A percentile compares a stretch with the other conserved stretches of the same genome.
Evolutionary conservation across 495 filamentous ascomycete genomes (phyloP).

Genomic region (Parmelia sp.): DNA sequence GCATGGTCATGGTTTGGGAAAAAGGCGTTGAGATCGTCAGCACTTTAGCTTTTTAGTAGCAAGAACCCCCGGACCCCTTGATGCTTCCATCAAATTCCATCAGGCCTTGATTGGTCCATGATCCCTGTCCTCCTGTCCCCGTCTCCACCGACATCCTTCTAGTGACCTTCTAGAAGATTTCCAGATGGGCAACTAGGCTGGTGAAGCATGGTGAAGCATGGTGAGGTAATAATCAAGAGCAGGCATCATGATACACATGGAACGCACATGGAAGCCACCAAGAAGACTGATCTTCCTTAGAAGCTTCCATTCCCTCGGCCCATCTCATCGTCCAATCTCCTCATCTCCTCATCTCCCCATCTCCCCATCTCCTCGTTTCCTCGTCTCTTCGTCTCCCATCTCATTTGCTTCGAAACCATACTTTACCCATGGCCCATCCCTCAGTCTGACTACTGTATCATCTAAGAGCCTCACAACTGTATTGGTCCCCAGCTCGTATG

Average conservation of each 20-base stretch:
- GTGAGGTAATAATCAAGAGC: not conserved
- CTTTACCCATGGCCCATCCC: too few relatives aligned
- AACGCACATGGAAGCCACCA: constrained; percentile 17
- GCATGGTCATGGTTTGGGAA: constrained; percentile 15
- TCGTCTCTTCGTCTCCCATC: not conserved
- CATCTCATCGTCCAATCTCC: too few relatives aligned
- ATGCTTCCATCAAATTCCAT: not conserved
- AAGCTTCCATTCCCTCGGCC: too few relatives aligned
- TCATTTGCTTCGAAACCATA: not conserved
- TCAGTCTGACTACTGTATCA: too few relatives aligned
- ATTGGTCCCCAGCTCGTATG: too few relatives aligned
- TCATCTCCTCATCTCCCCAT: not conserved
- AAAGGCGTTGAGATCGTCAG: constrained; percentile 19
- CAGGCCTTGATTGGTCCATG: constrained; percentile 1
- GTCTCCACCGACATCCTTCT: constrained; percentile 20
- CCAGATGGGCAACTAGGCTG: too few relatives aligned
- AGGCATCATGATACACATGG: constrained; percentile 15
- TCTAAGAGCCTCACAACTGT: too few relatives aligned
- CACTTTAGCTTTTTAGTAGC: not conserved
- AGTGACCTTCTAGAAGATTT: constrained; percentile 23
- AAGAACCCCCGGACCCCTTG: not conserved
- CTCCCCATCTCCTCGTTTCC: too few relatives aligned
- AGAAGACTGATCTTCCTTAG: too few relatives aligned
- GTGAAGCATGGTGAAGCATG: too few relatives aligned
- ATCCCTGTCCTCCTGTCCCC: not conserved